These are phyloP conservation scores for Telopea speciosissima DNA, from an alignment of 177 flowering plant genomes.

Conservation along the genomic window DNA sequence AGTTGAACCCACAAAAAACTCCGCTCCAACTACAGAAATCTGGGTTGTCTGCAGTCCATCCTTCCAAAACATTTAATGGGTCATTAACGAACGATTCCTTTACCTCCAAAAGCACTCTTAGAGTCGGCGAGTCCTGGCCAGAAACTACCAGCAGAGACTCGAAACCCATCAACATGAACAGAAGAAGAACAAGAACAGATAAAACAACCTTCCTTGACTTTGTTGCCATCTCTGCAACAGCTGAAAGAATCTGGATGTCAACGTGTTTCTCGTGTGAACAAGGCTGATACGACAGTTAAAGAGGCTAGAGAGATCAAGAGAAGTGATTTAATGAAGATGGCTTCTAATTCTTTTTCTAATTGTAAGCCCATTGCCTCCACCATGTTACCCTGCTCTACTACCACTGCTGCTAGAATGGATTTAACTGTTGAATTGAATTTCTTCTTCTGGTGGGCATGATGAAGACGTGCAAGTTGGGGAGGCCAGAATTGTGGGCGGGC, in stretches of 20 bases:
- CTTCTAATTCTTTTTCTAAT: no score
- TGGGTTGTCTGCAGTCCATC: constrained; percentile 50
- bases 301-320: not conserved
- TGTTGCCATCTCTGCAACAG: constrained; percentile 2
- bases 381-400: no score
- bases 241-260: not conserved
- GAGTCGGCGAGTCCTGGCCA: constrained; percentile 16
- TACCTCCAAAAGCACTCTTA: constrained; percentile 48
- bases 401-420: not conserved
- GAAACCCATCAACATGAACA: constrained; percentile 10
- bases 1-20: constrained; percentile 32
- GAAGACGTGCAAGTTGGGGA: constrained; percentile 10
- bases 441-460: not conserved
- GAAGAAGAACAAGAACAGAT: not conserved
- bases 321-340: not conserved
- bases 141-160: constrained; percentile 14
- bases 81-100: constrained; percentile 53
- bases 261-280: not conserved
- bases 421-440: not conserved
- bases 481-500: no score
- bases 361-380: not conserved
- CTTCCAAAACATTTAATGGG: constrained; percentile 41
- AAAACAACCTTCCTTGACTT: not conserved
- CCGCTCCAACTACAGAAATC: constrained; percentile 74
- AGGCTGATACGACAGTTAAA: not conserved